A percentile compares a stretch with the other conserved stretches of the same genome.
Conservation (phyloP, 306 rosid species). For the peach (Prunus persica) region DNA sequence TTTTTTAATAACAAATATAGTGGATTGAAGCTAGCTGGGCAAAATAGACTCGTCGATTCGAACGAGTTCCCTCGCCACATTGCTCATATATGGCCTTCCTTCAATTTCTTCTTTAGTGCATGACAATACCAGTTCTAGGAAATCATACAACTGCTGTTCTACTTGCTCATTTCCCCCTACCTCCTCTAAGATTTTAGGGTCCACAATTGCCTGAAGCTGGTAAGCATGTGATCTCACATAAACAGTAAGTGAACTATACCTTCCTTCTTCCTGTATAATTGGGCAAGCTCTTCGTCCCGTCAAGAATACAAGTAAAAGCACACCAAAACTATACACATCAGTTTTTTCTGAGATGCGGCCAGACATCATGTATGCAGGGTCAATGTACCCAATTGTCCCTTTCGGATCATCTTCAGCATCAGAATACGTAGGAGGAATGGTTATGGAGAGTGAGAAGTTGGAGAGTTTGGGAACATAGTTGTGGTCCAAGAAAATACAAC, state of each 20-base stretch:
- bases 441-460: not conserved
- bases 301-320: not conserved
- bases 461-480: not conserved
- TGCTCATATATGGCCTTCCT: not conserved
- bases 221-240: not conserved
- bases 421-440: not conserved
- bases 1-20: too few relatives aligned
- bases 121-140: not conserved
- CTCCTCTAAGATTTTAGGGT: not conserved
- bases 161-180: not conserved
- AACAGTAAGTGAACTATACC: not conserved
- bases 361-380: not conserved
- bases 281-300: too few relatives aligned
- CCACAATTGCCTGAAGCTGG: not conserved
- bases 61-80: not conserved
- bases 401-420: not conserved
- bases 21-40: not conserved
- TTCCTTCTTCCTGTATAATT: too few relatives aligned
- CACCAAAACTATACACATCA: not conserved
- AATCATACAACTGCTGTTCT: not conserved
- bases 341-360: not conserved
- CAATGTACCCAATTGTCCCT: not conserved
- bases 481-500: too few relatives aligned
- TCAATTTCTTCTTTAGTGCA: not conserved
- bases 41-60: not conserved